Evolutionary conservation across 192 early-diverging fungal genomes (phyloP), one percentile per base, ranked within the genome.

Genomic region (Linderina pennispora): DNA sequence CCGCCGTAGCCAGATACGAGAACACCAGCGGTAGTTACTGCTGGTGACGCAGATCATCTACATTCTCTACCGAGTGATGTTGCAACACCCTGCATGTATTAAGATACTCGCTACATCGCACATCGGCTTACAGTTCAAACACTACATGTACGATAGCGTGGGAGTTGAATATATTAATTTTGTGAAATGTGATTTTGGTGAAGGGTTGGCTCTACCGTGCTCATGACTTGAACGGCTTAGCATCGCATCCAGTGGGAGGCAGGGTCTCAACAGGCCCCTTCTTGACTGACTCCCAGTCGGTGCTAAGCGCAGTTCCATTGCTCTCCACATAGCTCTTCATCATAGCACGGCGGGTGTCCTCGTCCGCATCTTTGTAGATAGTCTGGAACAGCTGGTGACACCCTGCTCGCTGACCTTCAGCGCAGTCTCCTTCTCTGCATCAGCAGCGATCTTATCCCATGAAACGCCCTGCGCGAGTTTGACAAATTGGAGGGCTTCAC

Each of bases 291-390:
- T 71, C 75, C 94, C 94, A 99, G 63, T 99, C 95, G 23, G 94
- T 99, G 43, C 83, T 87, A 25, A 99, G 75, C 40, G 81, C 81
- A 0, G 97, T 99, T 19, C 97, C 97, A 43, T 90, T 91, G 65
- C 85, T 90, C 63, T 99, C 97, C 4, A 85, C 77, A 62, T 89
- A 99, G 58, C 88, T 90, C 77, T 99, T 99, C 80, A 96, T 85
- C 97, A 99, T 98, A 0, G 97, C 94, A 15, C 87, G 75, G 40
- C 77, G 77, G 7, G 88, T 86, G 37, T 99, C 88, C 16, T 88
- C 84, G 52, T 82, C 85, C 0, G 92, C 90, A 58, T 94, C 89
- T 47, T 79, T 81, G 64, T 93, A 99, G 41, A 99, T 90, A 24
- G 84, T 70, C 54, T 92, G 88, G 78, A 99, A 99, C 33, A 97